These are phyloP conservation scores for Globisporangium spiculum DNA, from an alignment of 352 stramenopile genomes.

Conservation along the genomic window DNA sequence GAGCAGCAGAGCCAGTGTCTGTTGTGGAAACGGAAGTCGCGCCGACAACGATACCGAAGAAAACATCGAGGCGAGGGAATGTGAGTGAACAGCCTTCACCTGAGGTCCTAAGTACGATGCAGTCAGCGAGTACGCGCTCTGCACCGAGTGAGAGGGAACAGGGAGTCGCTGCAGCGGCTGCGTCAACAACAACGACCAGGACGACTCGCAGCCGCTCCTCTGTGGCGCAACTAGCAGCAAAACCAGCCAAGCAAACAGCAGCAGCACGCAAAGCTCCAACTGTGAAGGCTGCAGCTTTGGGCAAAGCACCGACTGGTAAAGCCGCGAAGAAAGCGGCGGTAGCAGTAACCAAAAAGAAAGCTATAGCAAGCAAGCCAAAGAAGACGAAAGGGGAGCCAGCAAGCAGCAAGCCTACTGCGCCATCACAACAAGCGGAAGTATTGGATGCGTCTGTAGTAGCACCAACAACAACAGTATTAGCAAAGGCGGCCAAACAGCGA, in stretches of 20 bases:
- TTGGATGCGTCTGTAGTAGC: background rate
- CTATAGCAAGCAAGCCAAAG: background rate
- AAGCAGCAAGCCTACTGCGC: background rate
- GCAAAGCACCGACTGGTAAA: constrained; percentile 9
- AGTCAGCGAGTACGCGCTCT: background rate
- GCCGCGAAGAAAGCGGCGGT: background rate
- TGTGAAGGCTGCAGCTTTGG: background rate
- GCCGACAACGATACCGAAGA: background rate
- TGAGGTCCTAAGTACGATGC: background rate
- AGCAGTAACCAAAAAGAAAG: background rate
- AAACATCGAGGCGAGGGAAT: background rate
- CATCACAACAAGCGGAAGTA: background rate
- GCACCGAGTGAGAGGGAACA: background rate
- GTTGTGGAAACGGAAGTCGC: constrained; percentile 4
- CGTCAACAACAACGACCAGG: background rate
- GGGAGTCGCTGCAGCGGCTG: background rate
- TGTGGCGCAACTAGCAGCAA: background rate
- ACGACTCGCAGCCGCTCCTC: background rate
- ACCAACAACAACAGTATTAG: background rate
- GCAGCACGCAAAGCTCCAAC: background rate
- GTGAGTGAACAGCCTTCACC: background rate
- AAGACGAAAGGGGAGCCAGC: background rate
- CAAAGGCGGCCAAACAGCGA: background rate
- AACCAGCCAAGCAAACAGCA: background rate
- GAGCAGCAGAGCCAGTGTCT: background rate